A percentile compares a stretch with the other conserved stretches of the same genome.
Evolutionary conservation across 2,329 filamentous ascomycete species (phyloP).

Genomic region (Leptodontidium sp.): DNA sequence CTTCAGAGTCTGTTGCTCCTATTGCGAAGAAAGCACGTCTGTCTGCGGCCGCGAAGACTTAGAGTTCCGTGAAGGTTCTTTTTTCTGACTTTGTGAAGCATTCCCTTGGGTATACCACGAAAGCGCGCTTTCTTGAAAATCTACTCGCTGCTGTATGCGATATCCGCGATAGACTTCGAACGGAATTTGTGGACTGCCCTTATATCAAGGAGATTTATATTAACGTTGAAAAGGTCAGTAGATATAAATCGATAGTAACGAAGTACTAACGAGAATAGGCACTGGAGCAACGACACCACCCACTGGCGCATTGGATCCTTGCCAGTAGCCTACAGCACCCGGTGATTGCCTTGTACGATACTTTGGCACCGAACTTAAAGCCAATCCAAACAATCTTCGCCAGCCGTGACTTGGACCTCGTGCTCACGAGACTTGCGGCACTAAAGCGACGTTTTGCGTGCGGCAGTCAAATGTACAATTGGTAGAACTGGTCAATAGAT

Average conservation of each 20-base stretch:
- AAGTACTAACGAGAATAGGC: background rate
- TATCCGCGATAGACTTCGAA: constrained; percentile 27
- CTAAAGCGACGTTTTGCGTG: background rate
- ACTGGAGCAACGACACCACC: background rate
- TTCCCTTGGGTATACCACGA: too few species aligned
- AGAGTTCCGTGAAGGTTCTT: too few species aligned
- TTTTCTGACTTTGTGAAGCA: too few species aligned
- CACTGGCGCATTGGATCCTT: background rate
- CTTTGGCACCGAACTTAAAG: background rate
- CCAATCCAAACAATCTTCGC: background rate
- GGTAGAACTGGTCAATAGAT: background rate
- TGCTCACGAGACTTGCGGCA: background rate
- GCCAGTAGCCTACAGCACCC: background rate
- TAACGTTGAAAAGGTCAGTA: background rate
- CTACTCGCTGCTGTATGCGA: too few species aligned
- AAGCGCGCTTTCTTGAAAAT: too few species aligned
- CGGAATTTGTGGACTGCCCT: constrained; percentile 22
- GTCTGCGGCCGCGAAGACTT: too few species aligned
- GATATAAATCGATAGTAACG: background rate
- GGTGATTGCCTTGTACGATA: background rate
- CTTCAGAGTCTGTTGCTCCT: too few species aligned
- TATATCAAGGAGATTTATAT: background rate
- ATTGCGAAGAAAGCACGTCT: too few species aligned
- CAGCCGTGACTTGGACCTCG: background rate
- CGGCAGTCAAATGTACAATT: background rate